A percentile compares a stretch with the other conserved stretches of the same genome.
Evolutionary conservation across 306 rosid genomes (phyloP).

Genomic region (Inga laurina): DNA sequence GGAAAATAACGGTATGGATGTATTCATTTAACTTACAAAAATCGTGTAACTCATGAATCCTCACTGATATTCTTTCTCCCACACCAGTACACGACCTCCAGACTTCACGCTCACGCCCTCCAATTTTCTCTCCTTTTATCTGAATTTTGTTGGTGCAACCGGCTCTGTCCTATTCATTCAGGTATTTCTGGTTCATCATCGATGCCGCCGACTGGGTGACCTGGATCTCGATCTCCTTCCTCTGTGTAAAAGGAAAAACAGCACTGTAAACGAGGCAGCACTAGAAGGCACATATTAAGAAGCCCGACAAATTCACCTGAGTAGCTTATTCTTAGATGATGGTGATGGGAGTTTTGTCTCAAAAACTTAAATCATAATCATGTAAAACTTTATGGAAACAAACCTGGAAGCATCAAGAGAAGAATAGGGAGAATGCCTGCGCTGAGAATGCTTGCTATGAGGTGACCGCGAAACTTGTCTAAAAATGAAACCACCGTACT

Average conservation of each 20-base stretch:
- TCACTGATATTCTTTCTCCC: slow-evolving; percentile 16
- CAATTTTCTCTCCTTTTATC: slow-evolving; percentile 2
- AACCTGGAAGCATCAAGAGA: slow-evolving; percentile 92
- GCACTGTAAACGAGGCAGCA: slow-evolving; percentile 36
- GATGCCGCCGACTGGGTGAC: slow-evolving; percentile 76
- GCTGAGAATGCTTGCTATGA: slow-evolving; percentile 99
- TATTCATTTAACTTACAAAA: slow-evolving; percentile 35
- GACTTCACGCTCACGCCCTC: slow-evolving; percentile 20
- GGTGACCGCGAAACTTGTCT: slow-evolving; percentile 99
- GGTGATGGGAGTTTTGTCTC: slow-evolving; percentile 60
- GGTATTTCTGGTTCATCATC: slow-evolving; percentile 48
- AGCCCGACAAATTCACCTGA: slow-evolving; percentile 73
- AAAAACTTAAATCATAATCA: slow-evolving; percentile 64
- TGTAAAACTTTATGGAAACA: slow-evolving; percentile 53
- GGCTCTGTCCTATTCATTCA: neutral
- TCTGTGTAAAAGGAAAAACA: slow-evolving; percentile 50
- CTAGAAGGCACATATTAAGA: slow-evolving; percentile 31
- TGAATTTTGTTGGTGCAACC: slow-evolving; percentile 20
- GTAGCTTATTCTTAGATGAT: slow-evolving; percentile 58
- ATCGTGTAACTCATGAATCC: slow-evolving; percentile 17
- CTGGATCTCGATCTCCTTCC: slow-evolving; percentile 86
- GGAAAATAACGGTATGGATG: slow-evolving; percentile 29
- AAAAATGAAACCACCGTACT: slow-evolving; percentile 96
- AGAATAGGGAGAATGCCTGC: slow-evolving; percentile 99
- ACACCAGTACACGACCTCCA: neutral